Conservation (phyloP, 192 early-diverging fungal species). For the Tieghemiomyces parasiticus region DNA sequence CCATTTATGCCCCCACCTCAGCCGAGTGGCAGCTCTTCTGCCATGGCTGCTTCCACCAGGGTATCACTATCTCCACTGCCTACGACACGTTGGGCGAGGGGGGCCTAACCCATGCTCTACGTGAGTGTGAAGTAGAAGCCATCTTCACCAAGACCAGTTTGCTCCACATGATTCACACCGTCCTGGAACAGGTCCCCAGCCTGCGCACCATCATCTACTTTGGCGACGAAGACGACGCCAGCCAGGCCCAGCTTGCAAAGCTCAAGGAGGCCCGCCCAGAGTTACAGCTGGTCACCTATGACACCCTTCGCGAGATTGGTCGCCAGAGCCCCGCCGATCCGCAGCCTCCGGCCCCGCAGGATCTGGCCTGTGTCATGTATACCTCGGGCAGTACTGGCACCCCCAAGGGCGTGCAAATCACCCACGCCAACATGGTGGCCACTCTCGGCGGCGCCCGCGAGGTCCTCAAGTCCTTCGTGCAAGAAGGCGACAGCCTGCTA, state of each 20-base stretch:
- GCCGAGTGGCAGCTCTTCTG: slow-evolving; percentile 27
- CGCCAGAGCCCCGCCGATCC: slow-evolving; percentile 42
- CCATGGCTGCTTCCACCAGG: slow-evolving; percentile 44
- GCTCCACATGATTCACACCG: slow-evolving; percentile 43
- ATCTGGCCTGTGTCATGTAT: slow-evolving; percentile 78
- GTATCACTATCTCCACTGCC: slow-evolving; percentile 63
- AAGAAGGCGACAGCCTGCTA: slow-evolving; percentile 42
- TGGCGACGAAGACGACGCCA: slow-evolving; percentile 21
- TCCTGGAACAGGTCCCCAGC: slow-evolving; percentile 37
- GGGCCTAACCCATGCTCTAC: slow-evolving; percentile 70
- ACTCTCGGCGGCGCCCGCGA: slow-evolving; percentile 45
- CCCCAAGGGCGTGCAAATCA: slow-evolving; percentile 83
- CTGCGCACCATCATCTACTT: slow-evolving; percentile 57
- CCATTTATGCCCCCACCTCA: slow-evolving; percentile 53
- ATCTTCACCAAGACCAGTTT: slow-evolving; percentile 63
- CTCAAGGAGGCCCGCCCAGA: slow-evolving; percentile 22
- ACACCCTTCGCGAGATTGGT: slow-evolving; percentile 51
- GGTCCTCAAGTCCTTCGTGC: slow-evolving; percentile 30
- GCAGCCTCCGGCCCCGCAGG: slow-evolving; percentile 47
- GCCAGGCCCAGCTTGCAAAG: slow-evolving; percentile 25
- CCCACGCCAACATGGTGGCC: slow-evolving; percentile 71
- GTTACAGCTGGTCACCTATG: slow-evolving; percentile 40
- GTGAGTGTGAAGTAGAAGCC: slow-evolving; percentile 54
- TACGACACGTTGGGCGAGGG: slow-evolving; percentile 75
- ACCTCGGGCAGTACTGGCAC: slow-evolving; percentile 81